These are phyloP conservation scores for Teunomyces gatunensis DNA, from an alignment of 805 yeast genomes.

Conservation along the genomic window DNA sequence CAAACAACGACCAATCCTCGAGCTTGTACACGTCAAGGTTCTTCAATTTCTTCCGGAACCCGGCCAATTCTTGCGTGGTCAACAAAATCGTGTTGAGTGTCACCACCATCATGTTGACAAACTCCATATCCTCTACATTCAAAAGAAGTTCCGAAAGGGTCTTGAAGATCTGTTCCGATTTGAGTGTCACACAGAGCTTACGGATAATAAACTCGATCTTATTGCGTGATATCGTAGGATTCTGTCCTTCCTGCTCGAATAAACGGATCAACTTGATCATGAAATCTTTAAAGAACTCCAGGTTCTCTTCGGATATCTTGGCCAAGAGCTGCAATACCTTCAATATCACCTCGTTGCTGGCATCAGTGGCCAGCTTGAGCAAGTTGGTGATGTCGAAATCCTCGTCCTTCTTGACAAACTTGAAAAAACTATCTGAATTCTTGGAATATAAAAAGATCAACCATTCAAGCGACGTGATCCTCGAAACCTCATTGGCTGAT, in stretches of 20 bases:
- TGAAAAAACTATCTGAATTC: slow-evolving; percentile 39
- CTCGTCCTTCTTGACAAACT: slow-evolving; percentile 30
- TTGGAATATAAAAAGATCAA: slow-evolving; percentile 73
- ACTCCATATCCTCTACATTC: slow-evolving; percentile 50
- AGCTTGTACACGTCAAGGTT: slow-evolving; percentile 48
- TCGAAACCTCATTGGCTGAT: slow-evolving; percentile 63
- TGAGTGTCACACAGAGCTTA: slow-evolving; percentile 75
- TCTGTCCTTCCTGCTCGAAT: slow-evolving; percentile 48
- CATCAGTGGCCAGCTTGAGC: slow-evolving; percentile 64
- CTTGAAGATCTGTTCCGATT: slow-evolving; percentile 79
- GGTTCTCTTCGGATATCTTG: slow-evolving; percentile 72
- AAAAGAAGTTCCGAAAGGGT: slow-evolving; percentile 75
- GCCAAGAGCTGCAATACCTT: slow-evolving; percentile 71
- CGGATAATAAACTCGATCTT: slow-evolving; percentile 73
- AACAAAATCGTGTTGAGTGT: slow-evolving; percentile 82
- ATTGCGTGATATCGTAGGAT: slow-evolving; percentile 56
- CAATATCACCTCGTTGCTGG: slow-evolving; percentile 74
- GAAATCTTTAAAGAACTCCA: slow-evolving; percentile 71
- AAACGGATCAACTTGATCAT: slow-evolving; percentile 66
- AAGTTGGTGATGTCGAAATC: slow-evolving; percentile 67
- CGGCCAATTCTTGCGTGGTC: slow-evolving; percentile 77
- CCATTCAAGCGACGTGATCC: slow-evolving; percentile 89
- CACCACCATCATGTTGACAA: slow-evolving; percentile 79
- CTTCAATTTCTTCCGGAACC: slow-evolving; percentile 64
- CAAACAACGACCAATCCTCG: slow-evolving; percentile 68